Evolutionary conservation across 352 stramenopile genomes (phyloP).

Genomic region (Phytophthora nicotianae): DNA sequence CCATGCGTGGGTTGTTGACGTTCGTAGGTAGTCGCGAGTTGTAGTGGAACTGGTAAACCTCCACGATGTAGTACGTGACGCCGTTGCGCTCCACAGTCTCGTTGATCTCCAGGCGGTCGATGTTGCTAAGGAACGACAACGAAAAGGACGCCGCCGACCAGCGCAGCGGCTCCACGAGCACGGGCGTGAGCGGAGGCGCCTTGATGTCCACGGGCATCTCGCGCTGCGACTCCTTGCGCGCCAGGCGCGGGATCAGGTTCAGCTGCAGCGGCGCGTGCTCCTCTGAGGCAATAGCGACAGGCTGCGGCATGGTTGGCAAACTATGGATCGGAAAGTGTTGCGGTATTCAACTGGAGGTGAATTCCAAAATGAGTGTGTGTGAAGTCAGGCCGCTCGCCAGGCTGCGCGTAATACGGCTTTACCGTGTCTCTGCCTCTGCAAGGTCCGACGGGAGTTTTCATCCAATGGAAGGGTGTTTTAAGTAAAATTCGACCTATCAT

Average conservation of each 20-base stretch:
- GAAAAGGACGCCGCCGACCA: constrained; percentile 37
- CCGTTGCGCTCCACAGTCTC: constrained; percentile 44
- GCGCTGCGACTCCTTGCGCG: constrained; percentile 28
- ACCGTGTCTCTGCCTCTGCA: constrained; percentile 25
- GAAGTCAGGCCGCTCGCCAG: neutral
- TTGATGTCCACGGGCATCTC: constrained; percentile 32
- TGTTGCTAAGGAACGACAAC: constrained; percentile 53
- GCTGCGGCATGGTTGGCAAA: constrained; percentile 26
- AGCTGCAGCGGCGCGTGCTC: constrained; percentile 34
- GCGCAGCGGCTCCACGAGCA: constrained; percentile 47
- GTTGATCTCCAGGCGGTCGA: constrained; percentile 61
- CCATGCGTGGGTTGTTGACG: constrained; percentile 47
- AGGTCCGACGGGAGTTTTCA: constrained; percentile 15
- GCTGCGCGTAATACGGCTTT: constrained; percentile 20
- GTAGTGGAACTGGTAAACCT: constrained; percentile 60
- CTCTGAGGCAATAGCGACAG: neutral
- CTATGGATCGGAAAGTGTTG: constrained; percentile 7
- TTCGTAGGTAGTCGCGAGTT: constrained; percentile 54
- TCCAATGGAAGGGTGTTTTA: neutral
- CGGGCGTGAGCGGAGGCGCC: constrained; percentile 41
- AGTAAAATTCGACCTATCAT: neutral
- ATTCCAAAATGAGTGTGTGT: constrained; percentile 21
- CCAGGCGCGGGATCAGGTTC: constrained; percentile 36
- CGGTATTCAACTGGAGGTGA: constrained; percentile 9
- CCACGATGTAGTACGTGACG: constrained; percentile 60